These are phyloP conservation scores for Pistacia atlantica DNA, from an alignment of 345 rosid genomes.

Conservation along the genomic window DNA sequence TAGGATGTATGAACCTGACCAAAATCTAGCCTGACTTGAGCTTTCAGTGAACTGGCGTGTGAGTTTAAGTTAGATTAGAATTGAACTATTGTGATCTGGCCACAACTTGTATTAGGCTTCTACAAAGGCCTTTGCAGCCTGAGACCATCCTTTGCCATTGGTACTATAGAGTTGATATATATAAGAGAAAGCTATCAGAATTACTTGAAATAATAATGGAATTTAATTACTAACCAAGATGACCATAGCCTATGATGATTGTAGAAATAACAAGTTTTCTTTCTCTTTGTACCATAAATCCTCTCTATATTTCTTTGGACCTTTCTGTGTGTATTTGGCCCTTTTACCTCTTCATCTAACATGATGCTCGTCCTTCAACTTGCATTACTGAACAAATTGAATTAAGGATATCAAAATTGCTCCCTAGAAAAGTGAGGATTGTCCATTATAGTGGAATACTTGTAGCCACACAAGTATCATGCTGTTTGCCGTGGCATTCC, in stretches of 20 bases:
- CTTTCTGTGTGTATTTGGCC: not conserved
- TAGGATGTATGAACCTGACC: not conserved
- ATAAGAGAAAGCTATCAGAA: not conserved
- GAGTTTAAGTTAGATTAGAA: too few species aligned
- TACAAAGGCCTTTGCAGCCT: not conserved
- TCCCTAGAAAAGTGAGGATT: not conserved
- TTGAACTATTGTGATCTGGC: too few species aligned
- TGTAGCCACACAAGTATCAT: not conserved
- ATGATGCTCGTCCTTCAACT: not conserved
- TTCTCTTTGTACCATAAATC: not conserved
- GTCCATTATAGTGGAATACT: not conserved
- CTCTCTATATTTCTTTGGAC: not conserved
- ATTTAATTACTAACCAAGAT: not conserved
- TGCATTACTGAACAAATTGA: not conserved
- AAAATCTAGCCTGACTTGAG: not conserved
- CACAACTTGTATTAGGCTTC: not conserved
- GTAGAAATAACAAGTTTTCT: not conserved
- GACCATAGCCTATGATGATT: not conserved
- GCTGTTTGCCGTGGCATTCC: not conserved
- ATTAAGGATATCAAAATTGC: not conserved
- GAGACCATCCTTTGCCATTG: not conserved
- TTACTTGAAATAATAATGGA: not conserved
- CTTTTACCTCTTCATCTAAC: not conserved
- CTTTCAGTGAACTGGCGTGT: not conserved
- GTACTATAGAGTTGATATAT: not conserved